Conservation (phyloP, 75 land plant genomes). For the Picea sitchensis region DNA sequence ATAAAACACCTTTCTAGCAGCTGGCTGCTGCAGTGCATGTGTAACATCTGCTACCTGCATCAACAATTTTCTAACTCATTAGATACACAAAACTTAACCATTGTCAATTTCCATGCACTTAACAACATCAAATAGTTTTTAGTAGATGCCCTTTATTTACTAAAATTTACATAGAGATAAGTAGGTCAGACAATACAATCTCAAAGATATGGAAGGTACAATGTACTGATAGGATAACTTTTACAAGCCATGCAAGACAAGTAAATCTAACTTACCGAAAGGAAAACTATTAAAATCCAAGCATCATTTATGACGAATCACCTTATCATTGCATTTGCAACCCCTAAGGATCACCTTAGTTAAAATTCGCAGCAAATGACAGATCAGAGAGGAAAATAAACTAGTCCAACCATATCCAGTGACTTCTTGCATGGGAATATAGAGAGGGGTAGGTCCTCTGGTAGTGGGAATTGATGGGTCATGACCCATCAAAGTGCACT, state of each 20-base stretch:
- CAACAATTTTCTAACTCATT: neutral
- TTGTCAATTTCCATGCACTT: neutral
- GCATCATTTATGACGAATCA: neutral
- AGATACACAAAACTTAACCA: constrained; percentile 1
- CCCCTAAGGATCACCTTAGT: neutral
- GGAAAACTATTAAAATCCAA: neutral
- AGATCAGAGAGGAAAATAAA: neutral
- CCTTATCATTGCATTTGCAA: neutral
- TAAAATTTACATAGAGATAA: neutral
- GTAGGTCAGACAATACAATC: neutral
- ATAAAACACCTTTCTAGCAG: constrained; percentile 77
- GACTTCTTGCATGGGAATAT: too few species aligned
- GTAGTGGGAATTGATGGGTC: too few species aligned
- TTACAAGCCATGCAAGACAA: neutral
- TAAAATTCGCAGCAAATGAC: neutral
- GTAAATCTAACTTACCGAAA: neutral
- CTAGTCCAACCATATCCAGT: too few species aligned
- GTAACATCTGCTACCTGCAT: constrained; percentile 95
- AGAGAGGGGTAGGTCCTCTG: too few species aligned
- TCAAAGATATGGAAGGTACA: neutral
- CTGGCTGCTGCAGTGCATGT: constrained; percentile 97
- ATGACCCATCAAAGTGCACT: too few species aligned
- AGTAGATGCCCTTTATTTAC: neutral
- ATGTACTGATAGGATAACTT: neutral
- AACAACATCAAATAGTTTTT: neutral